These are phyloP conservation scores for Globisporangium acanthophoron DNA, from an alignment of 352 stramenopile species.

Conservation along the genomic window DNA sequence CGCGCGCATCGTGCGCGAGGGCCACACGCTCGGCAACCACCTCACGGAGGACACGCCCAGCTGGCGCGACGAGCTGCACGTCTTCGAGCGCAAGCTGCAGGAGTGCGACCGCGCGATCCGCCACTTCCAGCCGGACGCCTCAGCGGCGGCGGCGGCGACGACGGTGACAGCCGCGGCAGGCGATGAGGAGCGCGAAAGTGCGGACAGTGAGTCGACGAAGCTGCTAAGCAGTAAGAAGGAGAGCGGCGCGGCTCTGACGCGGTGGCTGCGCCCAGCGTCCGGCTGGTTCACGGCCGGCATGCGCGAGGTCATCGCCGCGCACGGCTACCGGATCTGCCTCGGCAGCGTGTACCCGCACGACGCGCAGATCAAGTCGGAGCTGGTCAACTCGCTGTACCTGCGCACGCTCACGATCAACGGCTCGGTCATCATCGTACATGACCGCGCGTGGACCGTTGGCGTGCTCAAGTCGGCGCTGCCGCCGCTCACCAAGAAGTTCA, in stretches of 20 bases:
- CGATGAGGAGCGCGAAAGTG: constrained; percentile 10
- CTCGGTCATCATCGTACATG: constrained; percentile 82
- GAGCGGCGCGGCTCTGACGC: constrained; percentile 12
- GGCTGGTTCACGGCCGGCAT: constrained; percentile 84
- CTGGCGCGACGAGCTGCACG: constrained; percentile 69
- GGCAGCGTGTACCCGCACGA: constrained; percentile 86
- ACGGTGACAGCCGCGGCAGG: constrained; percentile 1
- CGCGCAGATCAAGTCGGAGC: constrained; percentile 71
- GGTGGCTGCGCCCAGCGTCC: constrained; percentile 78
- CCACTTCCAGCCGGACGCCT: constrained; percentile 25
- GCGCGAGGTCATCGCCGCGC: constrained; percentile 55
- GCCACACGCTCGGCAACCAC: constrained; percentile 75
- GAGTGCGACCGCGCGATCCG: constrained; percentile 67
- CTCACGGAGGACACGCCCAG: constrained; percentile 76
- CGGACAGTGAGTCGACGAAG: constrained; percentile 9
- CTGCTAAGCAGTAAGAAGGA: constrained; percentile 12
- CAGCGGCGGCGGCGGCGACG: neutral
- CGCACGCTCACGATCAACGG: constrained; percentile 47
- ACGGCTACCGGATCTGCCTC: constrained; percentile 84
- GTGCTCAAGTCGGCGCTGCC: constrained; percentile 60
- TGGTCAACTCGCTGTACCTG: constrained; percentile 61
- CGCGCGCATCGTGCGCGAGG: constrained; percentile 70
- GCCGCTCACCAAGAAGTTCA: constrained; percentile 39
- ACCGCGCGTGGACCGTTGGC: constrained; percentile 73
- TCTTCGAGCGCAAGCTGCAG: constrained; percentile 80